Conservation (phyloP, 345 rosid species). For the Hypericum perforatum region DNA sequence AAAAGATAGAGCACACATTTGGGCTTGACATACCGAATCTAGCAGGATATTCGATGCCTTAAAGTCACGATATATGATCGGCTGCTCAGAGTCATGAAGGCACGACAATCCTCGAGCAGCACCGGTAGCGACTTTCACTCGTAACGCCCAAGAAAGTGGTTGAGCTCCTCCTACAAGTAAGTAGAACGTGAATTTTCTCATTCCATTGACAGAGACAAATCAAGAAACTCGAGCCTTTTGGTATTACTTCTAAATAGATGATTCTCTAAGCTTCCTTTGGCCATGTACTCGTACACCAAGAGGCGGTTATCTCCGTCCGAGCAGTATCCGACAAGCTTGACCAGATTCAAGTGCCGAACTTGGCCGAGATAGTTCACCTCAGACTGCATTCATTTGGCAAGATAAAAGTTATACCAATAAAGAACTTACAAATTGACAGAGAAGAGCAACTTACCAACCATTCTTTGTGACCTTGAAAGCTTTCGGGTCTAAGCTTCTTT, state of each 20-base stretch:
- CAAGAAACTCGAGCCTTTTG: no score
- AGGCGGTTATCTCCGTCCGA: constrained; percentile 52
- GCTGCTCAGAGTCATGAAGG: constrained; percentile 54
- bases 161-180: constrained; percentile 37
- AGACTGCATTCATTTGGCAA: constrained; percentile 30
- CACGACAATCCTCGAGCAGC: constrained; percentile 76
- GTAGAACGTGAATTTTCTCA: no score
- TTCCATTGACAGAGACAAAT: no score
- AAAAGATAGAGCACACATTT: no score
- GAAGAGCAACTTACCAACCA: constrained; percentile 51
- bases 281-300: constrained; percentile 73
- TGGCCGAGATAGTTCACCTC: constrained; percentile 68
- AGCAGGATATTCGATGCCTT: constrained; percentile 73
- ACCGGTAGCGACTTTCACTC: constrained; percentile 57
- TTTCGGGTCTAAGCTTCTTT: constrained; percentile 62
- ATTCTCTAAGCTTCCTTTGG: constrained; percentile 67
- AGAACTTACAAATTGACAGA: background rate
- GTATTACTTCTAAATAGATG: constrained; percentile 60
- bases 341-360: constrained; percentile 70
- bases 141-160: constrained; percentile 57
- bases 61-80: constrained; percentile 75
- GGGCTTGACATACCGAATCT: constrained; percentile 40
- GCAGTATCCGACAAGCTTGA: constrained; percentile 69
- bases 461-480: constrained; percentile 79
- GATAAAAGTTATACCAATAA: background rate